phyloP scores from a whole-genome alignment of 306 rosid species.

The Geum urbanum region DNA sequence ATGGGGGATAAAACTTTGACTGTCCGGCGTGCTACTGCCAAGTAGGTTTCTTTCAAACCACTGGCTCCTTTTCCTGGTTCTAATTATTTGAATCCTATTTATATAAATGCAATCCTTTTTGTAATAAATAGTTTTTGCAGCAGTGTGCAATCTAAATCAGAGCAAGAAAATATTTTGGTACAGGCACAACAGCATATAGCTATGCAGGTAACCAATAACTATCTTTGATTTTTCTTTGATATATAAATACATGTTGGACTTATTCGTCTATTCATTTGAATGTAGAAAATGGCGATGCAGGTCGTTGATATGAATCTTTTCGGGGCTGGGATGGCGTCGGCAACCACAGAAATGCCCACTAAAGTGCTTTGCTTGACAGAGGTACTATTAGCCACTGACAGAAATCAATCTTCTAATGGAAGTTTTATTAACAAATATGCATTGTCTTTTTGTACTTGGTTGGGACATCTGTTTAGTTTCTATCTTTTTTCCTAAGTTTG shows the following conservation, averaged over 20 bases:
- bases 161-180: constrained; percentile 62
- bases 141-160: constrained; percentile 66
- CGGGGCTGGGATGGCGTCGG: constrained; percentile 35
- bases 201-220: constrained; percentile 43
- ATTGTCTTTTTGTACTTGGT: constrained; percentile 1
- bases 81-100: constrained; percentile 3
- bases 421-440: background rate
- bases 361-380: constrained; percentile 66
- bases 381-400: constrained; percentile 36
- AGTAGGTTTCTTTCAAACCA: constrained; percentile 38
- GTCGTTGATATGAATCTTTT: constrained; percentile 47
- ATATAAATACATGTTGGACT: constrained; percentile 4
- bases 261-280: constrained; percentile 3
- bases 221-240: constrained; percentile 9
- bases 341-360: constrained; percentile 43
- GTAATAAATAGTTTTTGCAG: constrained; percentile 27
- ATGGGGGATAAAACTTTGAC: constrained; percentile 89
- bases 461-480: background rate
- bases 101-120: background rate
- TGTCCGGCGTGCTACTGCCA: constrained; percentile 67
- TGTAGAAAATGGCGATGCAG: constrained; percentile 58
- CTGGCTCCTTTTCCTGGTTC: background rate
- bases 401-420: background rate
- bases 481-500: background rate
- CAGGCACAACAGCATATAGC: constrained; percentile 80